phyloP scores from a whole-genome alignment of 345 rosid genomes.

The Lumnitzera littorea region DNA sequence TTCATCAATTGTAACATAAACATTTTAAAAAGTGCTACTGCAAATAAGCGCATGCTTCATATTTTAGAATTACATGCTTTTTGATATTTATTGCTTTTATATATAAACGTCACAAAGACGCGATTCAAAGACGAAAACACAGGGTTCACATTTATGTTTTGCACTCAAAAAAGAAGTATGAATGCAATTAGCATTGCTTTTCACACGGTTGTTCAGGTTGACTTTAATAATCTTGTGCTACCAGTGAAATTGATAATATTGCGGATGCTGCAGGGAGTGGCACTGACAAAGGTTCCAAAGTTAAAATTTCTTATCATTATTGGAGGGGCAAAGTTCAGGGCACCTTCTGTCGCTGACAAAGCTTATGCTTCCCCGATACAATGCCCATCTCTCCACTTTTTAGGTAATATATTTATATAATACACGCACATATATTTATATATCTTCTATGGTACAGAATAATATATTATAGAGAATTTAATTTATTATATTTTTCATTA shows the following conservation, averaged over 20 bases:
- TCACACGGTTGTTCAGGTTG: neutral
- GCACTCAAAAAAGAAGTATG: no score
- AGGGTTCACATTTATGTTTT: no score
- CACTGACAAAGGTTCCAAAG: constrained; percentile 52
- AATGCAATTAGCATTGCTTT: no score
- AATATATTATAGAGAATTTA: no score
- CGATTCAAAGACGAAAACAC: no score
- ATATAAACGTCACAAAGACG: no score
- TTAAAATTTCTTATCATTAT: constrained; percentile 53
- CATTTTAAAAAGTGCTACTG: neutral
- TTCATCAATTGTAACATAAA: neutral
- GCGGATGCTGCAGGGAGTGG: constrained; percentile 42
- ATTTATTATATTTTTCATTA: no score
- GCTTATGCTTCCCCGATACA: constrained; percentile 47
- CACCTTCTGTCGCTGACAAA: constrained; percentile 30
- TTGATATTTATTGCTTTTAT: no score
- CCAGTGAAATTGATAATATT: neutral
- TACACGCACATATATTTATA: no score
- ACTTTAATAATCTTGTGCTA: neutral
- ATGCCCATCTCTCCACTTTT: constrained; percentile 56
- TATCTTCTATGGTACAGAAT: no score
- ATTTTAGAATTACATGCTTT: no score
- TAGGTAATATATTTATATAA: constrained; percentile 28
- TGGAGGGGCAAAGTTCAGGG: constrained; percentile 54
- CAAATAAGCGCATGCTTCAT: no score